Evolutionary conservation across 495 filamentous ascomycete genomes (phyloP).

Genomic region (Chaetomium cochliodes): DNA sequence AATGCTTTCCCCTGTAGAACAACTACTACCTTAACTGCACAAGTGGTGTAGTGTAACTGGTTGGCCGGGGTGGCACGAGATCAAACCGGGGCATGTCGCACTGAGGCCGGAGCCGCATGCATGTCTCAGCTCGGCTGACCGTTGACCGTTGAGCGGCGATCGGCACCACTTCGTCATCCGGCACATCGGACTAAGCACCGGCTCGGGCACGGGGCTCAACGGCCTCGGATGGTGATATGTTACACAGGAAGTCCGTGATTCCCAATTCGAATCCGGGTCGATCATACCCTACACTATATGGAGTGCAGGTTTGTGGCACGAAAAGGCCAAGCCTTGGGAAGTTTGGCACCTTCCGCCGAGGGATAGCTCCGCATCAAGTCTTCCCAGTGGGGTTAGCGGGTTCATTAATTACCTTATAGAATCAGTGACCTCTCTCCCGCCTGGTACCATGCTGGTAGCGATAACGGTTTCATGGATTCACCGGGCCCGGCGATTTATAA

Average conservation of each 20-base stretch:
- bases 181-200: background rate
- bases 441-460: too few species aligned
- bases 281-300: too few species aligned
- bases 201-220: background rate
- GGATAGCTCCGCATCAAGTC: background rate
- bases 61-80: background rate
- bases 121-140: background rate
- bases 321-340: too few species aligned
- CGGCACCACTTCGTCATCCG: background rate
- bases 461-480: background rate
- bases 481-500: constrained; percentile 13
- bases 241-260: background rate
- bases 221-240: background rate
- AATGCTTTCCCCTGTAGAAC: too few species aligned
- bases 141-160: background rate
- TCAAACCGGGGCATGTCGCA: background rate
- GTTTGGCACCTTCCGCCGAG: background rate
- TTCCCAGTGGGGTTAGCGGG: background rate
- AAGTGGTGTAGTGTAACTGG: too few species aligned
- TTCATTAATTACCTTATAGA: background rate
- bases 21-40: background rate
- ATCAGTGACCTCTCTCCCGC: background rate
- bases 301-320: too few species aligned
- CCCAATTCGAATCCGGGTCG: too few species aligned
- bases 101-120: constrained; percentile 2